A percentile compares a stretch with the other conserved stretches of the same genome.
Conservation (phyloP, 2,329 filamentous ascomycete species). For the Amesomyces nigricolor region DNA sequence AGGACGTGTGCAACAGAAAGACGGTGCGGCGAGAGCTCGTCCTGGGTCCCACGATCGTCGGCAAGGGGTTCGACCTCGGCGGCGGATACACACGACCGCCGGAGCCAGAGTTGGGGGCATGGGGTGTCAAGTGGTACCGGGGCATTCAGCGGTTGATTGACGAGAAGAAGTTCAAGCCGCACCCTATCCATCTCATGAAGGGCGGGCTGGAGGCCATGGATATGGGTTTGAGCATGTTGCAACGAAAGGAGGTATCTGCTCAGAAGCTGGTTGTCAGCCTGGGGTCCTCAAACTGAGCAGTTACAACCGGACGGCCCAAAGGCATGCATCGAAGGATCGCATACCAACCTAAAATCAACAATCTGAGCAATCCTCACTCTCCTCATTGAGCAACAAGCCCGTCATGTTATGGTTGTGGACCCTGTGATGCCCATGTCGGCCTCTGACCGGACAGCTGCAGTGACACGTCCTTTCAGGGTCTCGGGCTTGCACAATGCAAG, state of each 20-base stretch:
- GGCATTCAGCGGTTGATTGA: not conserved
- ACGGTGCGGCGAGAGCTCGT: not conserved
- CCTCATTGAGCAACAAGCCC: no score
- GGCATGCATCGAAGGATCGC: no score
- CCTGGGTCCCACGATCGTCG: not conserved
- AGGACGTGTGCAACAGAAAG: conserved; percentile 5
- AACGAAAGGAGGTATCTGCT: not conserved
- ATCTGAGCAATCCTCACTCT: no score
- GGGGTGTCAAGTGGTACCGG: not conserved
- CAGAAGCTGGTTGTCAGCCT: not conserved
- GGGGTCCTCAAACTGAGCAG: not conserved
- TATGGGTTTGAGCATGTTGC: not conserved
- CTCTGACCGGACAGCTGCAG: no score
- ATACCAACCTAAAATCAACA: no score
- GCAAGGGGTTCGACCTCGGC: not conserved
- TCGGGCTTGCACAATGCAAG: no score
- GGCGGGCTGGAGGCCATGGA: not conserved
- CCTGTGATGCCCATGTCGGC: no score
- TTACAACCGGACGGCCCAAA: no score
- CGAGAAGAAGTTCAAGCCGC: not conserved
- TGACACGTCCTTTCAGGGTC: no score
- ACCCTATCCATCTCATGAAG: not conserved
- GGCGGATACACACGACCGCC: not conserved
- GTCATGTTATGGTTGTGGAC: no score
- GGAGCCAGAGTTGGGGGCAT: not conserved